Percentiles rank a stretch among this genome's conserved stretches.
Evolutionary conservation across 2,329 filamentous ascomycete species (phyloP).

Genomic region (Lachnellula occidentalis): DNA sequence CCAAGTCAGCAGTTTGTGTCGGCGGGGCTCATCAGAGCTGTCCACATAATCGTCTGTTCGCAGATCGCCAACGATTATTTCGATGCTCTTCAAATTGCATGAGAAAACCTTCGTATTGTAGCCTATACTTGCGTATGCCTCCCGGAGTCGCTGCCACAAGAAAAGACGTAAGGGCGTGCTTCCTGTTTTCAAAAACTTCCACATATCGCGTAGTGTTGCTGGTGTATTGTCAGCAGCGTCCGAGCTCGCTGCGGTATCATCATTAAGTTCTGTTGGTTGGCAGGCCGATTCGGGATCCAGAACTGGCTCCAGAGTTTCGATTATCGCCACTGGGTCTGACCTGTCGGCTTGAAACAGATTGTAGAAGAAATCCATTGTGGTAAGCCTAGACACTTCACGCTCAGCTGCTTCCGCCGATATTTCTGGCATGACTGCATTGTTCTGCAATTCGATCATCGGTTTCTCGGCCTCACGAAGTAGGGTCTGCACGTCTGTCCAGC

Average conservation of each 20-base stretch:
- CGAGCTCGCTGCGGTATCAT: slow-evolving; percentile 5
- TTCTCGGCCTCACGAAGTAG: slow-evolving; percentile 44
- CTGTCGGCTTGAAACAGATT: slow-evolving; percentile 81
- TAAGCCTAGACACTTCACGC: slow-evolving; percentile 84
- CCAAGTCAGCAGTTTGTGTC: slow-evolving; percentile 65
- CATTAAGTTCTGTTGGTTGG: slow-evolving; percentile 22
- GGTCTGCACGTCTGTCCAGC: slow-evolving; percentile 56
- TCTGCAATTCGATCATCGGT: slow-evolving; percentile 60
- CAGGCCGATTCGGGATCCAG: slow-evolving; percentile 64
- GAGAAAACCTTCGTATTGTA: slow-evolving; percentile 86
- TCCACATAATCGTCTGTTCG: slow-evolving; percentile 52
- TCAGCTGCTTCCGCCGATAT: slow-evolving; percentile 80
- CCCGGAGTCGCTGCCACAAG: slow-evolving; percentile 84
- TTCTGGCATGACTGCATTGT: slow-evolving; percentile 85
- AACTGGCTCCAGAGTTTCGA: slow-evolving; percentile 88
- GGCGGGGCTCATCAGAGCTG: slow-evolving; percentile 57
- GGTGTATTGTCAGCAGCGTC: slow-evolving; percentile 25
- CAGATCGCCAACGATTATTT: slow-evolving; percentile 70
- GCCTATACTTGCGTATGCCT: slow-evolving; percentile 79
- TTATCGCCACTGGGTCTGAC: slow-evolving; percentile 75
- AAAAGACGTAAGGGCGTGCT: slow-evolving; percentile 79
- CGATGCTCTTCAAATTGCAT: slow-evolving; percentile 79
- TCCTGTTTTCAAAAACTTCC: slow-evolving; percentile 76
- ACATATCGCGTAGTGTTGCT: slow-evolving; percentile 63
- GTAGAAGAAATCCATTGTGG: slow-evolving; percentile 93